Evolutionary conservation across 805 yeast genomes (phyloP), one percentile per base, ranked within the genome.

Genomic region (Candida peoriensis): DNA sequence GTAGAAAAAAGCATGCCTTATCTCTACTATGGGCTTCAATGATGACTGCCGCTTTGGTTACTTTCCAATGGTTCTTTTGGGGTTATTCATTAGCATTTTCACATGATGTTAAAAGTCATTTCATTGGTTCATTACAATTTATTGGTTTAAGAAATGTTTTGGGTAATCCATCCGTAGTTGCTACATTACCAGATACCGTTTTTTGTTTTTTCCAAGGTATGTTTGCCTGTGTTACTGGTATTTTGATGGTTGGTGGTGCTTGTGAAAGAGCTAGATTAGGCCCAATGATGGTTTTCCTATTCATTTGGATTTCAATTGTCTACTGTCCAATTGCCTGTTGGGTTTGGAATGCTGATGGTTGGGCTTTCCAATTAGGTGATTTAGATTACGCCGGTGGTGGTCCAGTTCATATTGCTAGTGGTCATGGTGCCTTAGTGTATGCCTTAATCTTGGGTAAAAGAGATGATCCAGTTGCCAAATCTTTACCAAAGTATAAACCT

Each of bases 311-410:
- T 68, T 88, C 97, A 8, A 75, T 93, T 30, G 98, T 93, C 29
- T 93, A 93, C 73, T 82, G 94, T 61, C 97, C 97, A 37, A 73
- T 83, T 60, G 98, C 97, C 13, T 83, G 81, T 66, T 90, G 97
- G 97, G 84, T 95, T 18, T 93, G 98, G 98, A 90, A 90, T 61
- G 74, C 81, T 18, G 72, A 74, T 38, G 97, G 97, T 33, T 93
- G 97, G 98, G 71, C 90, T 46, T 74, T 70, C 37, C 62, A 63
- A 30, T 70, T 90, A 36, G 97, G 97, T 46, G 81, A 89, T 24
- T 73, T 87, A 42, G 98, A 93, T 67, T 93, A 85, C 57, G 98
- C 98, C 16, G 98, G 98, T 57, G 97, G 97, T 57, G 96, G 96
- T 44, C 96, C 97, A 42, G 97, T 93, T 41, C 98, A 93, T 66